Base-by-base conservation (phyloP, 257 asterid genomes). In the Scutellaria galericulata region DNA sequence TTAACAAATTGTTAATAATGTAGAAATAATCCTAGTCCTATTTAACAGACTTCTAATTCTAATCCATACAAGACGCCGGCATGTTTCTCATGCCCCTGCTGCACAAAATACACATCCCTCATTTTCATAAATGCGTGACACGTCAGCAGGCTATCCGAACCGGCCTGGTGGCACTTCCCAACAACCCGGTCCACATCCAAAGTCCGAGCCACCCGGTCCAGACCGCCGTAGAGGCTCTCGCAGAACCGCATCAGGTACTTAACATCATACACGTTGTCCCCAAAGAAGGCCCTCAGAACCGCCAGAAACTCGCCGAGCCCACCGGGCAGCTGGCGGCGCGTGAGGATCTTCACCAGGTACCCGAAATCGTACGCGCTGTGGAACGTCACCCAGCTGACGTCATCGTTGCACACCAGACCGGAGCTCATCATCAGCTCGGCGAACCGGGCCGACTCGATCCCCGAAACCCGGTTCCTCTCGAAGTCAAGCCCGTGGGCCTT, bases 301-400 rank as follows among this genome's bases (percentile, higher is more conserved):
- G 37, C 77, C 73, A 79, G 22, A 41, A 85, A 85, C 66, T 45
- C 86, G 27, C 31, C 64, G 20, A 85, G 18, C 0, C 70, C 63
- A 0, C 64, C 15, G 15, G 90, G 90, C 61, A 85, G 53, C 15
- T 12, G 51, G 53, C 84, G 78, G 83, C 82, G 78, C 82, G 89
- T 82, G 63, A 85, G 80, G 27, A 78, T 64, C 81, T 85, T 85
- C 66, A 85, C 60, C 64, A 85, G 74, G 81, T 85, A 83, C 39
- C 87, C 89, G 71, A 85, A 85, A 41, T 85, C 89, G 79, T 85
- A 83, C 72, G 83, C 87, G 82, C 87, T 76, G 78, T 82, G 87
- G 70, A 85, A 85, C 41, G 89, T 78, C 11, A 83, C 84, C 86
- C 85, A 85, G 68, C 78, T 78, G 2, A 82, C 85, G 22, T 58